Conservation (phyloP, 192 early-diverging fungal genomes). For the Lobosporangium transversale region DNA sequence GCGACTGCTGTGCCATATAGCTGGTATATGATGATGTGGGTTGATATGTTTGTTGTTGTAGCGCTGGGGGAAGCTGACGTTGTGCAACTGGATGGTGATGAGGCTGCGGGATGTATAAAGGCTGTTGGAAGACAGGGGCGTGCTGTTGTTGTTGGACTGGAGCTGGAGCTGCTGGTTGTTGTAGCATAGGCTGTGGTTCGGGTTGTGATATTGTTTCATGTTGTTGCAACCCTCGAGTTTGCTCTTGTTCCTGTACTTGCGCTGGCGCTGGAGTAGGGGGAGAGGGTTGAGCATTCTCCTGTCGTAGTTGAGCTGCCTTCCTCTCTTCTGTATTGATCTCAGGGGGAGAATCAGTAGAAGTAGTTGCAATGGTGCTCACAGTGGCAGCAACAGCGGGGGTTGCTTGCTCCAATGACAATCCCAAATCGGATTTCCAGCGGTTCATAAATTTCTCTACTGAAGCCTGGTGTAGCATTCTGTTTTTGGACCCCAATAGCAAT, state of each 20-base stretch:
- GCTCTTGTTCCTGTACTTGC: constrained; percentile 7
- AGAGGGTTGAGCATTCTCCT: neutral
- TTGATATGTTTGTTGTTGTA: constrained; percentile 37
- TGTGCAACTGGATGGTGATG: no score
- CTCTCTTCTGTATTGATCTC: neutral
- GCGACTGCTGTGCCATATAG: neutral
- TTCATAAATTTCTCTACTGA: constrained; percentile 46
- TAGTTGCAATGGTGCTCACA: neutral
- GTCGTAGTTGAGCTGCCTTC: neutral
- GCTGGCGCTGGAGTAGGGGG: neutral
- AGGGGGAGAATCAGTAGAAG: neutral
- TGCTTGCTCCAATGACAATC: constrained; percentile 27
- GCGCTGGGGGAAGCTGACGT: constrained; percentile 18
- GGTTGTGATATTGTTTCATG: neutral
- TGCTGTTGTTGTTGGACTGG: constrained; percentile 12
- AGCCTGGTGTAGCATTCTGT: constrained; percentile 39
- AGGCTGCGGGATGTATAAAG: neutral
- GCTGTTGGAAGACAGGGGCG: constrained; percentile 8
- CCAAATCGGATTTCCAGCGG: constrained; percentile 42
- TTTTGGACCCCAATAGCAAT: constrained; percentile 35
- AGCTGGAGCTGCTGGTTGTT: neutral
- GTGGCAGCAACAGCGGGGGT: neutral
- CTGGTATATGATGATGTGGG: constrained; percentile 26
- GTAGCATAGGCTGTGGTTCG: neutral
- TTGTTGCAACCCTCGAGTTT: no score